Conservation (phyloP, 2,329 filamentous ascomycete genomes). For the Elsinoe batatas region DNA sequence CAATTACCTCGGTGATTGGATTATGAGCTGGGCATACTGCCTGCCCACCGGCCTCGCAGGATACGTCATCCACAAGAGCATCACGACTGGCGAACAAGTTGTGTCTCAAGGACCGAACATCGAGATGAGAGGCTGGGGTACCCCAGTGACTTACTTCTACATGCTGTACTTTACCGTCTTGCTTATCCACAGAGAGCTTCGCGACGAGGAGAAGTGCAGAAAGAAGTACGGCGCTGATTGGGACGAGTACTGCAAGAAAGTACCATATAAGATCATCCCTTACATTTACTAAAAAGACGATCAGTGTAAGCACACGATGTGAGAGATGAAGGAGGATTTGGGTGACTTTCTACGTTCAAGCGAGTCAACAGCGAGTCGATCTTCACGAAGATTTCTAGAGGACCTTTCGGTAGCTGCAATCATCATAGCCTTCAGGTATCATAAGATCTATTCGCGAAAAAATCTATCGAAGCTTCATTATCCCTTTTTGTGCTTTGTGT, state of each 20-base stretch:
- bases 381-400: too few species aligned
- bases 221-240: slow-evolving; percentile 90
- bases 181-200: slow-evolving; percentile 72
- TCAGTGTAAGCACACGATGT: neutral
- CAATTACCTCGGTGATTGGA: slow-evolving; percentile 93
- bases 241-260: slow-evolving; percentile 75
- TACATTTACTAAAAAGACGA: slow-evolving; percentile 57
- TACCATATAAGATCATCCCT: slow-evolving; percentile 73
- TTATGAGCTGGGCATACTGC: slow-evolving; percentile 84
- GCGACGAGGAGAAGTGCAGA: slow-evolving; percentile 85
- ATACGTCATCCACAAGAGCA: slow-evolving; percentile 57
- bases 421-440: slow-evolving; percentile 13
- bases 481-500: too few species aligned
- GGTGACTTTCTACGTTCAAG: neutral
- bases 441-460: too few species aligned
- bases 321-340: neutral
- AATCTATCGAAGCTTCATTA: too few species aligned
- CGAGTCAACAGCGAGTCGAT: neutral
- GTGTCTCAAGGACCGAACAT: slow-evolving; percentile 32
- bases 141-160: slow-evolving; percentile 89
- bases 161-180: slow-evolving; percentile 82
- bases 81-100: slow-evolving; percentile 51
- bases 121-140: slow-evolving; percentile 69
- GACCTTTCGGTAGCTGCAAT: slow-evolving; percentile 17
- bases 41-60: slow-evolving; percentile 78